These are phyloP conservation scores for Theileria orientalis DNA, from an alignment of 169 alveolate species.

Conservation along the genomic window DNA sequence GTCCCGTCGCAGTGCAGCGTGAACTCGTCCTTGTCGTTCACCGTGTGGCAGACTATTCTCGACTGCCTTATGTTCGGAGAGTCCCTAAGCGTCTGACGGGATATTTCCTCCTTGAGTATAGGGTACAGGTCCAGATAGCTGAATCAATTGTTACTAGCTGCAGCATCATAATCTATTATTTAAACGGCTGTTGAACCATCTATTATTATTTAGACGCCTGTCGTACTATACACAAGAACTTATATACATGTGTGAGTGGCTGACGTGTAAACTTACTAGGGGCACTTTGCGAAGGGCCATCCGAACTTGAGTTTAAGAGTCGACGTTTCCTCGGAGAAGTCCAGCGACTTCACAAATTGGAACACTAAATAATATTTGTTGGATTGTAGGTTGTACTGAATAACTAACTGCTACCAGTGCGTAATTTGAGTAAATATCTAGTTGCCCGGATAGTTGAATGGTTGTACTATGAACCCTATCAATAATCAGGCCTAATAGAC, in stretches of 20 bases:
- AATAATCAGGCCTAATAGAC: too few relatives aligned
- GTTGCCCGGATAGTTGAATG: too few relatives aligned
- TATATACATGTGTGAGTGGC: neutral
- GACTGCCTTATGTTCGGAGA: conserved; percentile 69
- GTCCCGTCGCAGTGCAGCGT: conserved; percentile 81
- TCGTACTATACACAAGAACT: conserved; percentile 46
- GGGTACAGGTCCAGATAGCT: conserved; percentile 71
- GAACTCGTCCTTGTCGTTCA: conserved; percentile 65
- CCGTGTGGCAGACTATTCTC: conserved; percentile 58
- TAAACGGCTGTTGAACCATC: conserved; percentile 56
- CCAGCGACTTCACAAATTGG: conserved; percentile 47
- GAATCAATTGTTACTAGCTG: conserved; percentile 53
- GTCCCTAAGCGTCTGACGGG: conserved; percentile 59
- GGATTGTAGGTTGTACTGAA: neutral
- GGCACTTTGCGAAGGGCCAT: conserved; percentile 58
- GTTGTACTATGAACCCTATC: too few relatives aligned
- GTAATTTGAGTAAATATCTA: too few relatives aligned
- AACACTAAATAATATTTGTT: conserved; percentile 17
- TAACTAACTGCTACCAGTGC: neutral
- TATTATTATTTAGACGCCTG: conserved; percentile 49
- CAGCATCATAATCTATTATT: too few relatives aligned
- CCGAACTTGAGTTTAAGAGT: conserved; percentile 52
- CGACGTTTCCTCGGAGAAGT: conserved; percentile 34
- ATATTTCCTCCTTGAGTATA: conserved; percentile 60
- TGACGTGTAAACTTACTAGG: conserved; percentile 28